These are phyloP conservation scores for Phoma sp. DNA, from an alignment of 2,329 filamentous ascomycete genomes.

Conservation along the genomic window DNA sequence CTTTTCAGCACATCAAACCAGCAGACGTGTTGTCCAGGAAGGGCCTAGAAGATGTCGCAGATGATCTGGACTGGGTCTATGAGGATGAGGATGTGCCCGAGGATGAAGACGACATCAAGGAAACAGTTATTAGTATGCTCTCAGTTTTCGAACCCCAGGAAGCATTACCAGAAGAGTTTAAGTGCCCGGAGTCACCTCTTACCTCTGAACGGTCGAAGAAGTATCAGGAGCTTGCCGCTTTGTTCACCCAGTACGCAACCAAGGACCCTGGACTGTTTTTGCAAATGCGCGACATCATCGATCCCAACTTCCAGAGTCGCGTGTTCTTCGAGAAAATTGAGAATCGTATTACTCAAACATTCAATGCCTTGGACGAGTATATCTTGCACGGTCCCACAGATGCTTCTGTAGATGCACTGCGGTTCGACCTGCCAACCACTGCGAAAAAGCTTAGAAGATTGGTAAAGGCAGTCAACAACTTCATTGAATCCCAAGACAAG, in stretches of 20 bases:
- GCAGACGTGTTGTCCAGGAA: constrained; percentile 38
- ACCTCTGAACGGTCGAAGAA: constrained; percentile 40
- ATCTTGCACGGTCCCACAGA: constrained; percentile 37
- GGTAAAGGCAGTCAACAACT: constrained; percentile 38
- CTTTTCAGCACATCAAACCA: constrained; percentile 39
- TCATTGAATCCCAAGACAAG: constrained; percentile 32
- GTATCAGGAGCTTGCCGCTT: constrained; percentile 39
- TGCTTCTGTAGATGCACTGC: constrained; percentile 28
- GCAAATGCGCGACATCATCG: constrained; percentile 38
- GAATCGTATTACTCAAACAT: constrained; percentile 35
- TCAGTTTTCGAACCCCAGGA: constrained; percentile 48
- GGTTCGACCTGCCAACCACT: constrained; percentile 39
- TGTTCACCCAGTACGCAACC: constrained; percentile 40
- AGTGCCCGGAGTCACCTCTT: constrained; percentile 32
- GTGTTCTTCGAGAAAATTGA: constrained; percentile 48
- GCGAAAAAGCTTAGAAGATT: constrained; percentile 39
- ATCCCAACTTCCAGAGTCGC: constrained; percentile 41
- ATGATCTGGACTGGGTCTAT: constrained; percentile 41
- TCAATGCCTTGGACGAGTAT: constrained; percentile 42
- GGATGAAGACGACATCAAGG: constrained; percentile 40
- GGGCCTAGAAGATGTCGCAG: constrained; percentile 36
- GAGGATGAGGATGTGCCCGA: constrained; percentile 37
- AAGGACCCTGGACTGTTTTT: constrained; percentile 38
- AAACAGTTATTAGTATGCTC: constrained; percentile 44
- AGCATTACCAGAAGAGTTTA: constrained; percentile 45